Conservation (phyloP, 2,329 filamentous ascomycete genomes). For the Cladosporium cucumerinum region DNA sequence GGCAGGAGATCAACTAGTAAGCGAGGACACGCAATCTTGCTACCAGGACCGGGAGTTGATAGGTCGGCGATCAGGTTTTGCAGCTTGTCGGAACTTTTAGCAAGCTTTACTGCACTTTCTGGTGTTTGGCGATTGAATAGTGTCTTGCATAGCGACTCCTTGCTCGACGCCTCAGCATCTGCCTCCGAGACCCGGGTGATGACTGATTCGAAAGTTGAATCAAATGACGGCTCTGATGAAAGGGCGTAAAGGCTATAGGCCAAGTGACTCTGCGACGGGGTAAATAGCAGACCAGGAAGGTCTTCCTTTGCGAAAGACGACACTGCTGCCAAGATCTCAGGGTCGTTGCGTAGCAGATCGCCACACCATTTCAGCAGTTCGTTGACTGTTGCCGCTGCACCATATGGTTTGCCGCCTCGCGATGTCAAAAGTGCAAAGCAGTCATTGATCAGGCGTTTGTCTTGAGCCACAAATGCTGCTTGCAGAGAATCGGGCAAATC, state of each 20-base stretch:
- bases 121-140: constrained; percentile 37
- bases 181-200: constrained; percentile 21
- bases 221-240: constrained; percentile 34
- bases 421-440: constrained; percentile 50
- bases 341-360: constrained; percentile 39
- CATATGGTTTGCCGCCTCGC: constrained; percentile 64
- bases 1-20: constrained; percentile 14
- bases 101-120: constrained; percentile 29
- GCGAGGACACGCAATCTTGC: constrained; percentile 1
- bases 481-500: constrained; percentile 26
- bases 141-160: constrained; percentile 23
- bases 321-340: constrained; percentile 42
- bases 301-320: constrained; percentile 52
- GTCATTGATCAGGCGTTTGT: constrained; percentile 44
- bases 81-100: constrained; percentile 10
- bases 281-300: constrained; percentile 59
- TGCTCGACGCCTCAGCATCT: constrained; percentile 8
- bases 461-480: constrained; percentile 34
- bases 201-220: constrained; percentile 26
- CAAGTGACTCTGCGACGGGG: constrained; percentile 65
- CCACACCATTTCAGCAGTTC: constrained; percentile 48
- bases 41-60: neutral
- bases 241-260: constrained; percentile 61
- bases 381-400: constrained; percentile 59
- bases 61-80: constrained; percentile 1